These are phyloP conservation scores for Vitis rupestris DNA, from an alignment of 164 flowering plant genomes.

Conservation along the genomic window DNA sequence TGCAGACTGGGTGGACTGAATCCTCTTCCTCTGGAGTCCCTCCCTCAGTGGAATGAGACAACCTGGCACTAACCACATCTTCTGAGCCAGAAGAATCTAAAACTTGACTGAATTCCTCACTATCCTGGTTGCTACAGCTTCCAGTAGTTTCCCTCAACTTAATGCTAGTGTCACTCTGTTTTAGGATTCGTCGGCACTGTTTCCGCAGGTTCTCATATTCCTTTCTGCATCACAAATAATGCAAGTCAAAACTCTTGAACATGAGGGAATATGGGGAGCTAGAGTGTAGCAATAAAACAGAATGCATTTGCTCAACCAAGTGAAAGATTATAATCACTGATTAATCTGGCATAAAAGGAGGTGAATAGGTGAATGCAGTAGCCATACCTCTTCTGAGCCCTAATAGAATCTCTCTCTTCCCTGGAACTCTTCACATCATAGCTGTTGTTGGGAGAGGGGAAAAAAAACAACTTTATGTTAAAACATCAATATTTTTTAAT, in stretches of 20 bases:
- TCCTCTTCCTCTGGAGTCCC: slow-evolving; percentile 8
- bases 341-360: no score
- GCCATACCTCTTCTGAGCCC: slow-evolving; percentile 43
- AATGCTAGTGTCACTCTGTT: slow-evolving; percentile 15
- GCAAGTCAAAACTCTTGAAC: neutral
- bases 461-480: no score
- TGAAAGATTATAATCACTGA: no score
- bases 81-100: slow-evolving; percentile 30
- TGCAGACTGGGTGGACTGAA: neutral
- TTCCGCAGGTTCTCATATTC: slow-evolving; percentile 50
- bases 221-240: slow-evolving; percentile 33
- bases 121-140: slow-evolving; percentile 14
- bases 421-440: slow-evolving; percentile 53
- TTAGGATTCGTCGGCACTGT: slow-evolving; percentile 35
- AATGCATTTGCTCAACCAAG: neutral
- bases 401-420: slow-evolving; percentile 48
- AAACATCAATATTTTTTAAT: no score
- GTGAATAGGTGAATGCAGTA: neutral
- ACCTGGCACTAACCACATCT: slow-evolving; percentile 8
- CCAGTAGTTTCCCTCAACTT: slow-evolving; percentile 25
- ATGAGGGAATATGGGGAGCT: neutral
- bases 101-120: slow-evolving; percentile 24
- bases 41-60: slow-evolving; percentile 12
- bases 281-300: neutral
- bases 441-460: slow-evolving; percentile 23